Base-by-base conservation (phyloP, 305 asterid genomes). In the Plantago lanceolata region DNA sequence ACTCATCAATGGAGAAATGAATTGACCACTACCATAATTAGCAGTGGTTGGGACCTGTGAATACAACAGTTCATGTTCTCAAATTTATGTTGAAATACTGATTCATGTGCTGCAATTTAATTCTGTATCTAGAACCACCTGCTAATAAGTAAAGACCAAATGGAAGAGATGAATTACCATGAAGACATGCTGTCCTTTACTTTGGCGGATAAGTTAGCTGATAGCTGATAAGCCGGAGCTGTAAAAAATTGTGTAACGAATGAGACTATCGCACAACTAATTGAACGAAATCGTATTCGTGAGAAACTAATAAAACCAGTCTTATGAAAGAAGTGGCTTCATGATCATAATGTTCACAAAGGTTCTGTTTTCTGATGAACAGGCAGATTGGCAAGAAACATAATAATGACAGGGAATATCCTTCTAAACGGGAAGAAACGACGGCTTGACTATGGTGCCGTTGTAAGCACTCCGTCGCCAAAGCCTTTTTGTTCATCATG, bases 401-500 rank as follows among this genome's bases (percentile, higher is more conserved):
- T 88, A 13, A 84, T 79, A 28, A 84, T 86, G 96, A 79, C 77
- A 0, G 96, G 96, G 48, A 77, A 82, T 48, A 68, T 88, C 63
- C 82, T 82, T 56, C 86, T 86, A 7, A 88, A 86, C 15, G 96
- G 96, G 43, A 84, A 75, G 80, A 84, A 84, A 63, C 80, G 68
- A 56, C 68, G 76, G 24, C 80, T 79, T 16, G 79, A 78, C 73
- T 79, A 86, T 33, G 90, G 87, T 18, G 83, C 73, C 26, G 76
- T 79, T 31, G 96, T 88, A 76, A 82, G 95, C 78, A 40, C 2
- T 40, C 45, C 11, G 11, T 40, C 45, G 1, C 45, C 13, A 40
- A 40, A 40, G 19, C 43, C 59, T 57, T 2, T 57, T 14, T 15
- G 7, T 35, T 11, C 13, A n/a, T 35, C 40, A 11, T 51, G 53